phyloP scores from a whole-genome alignment of 2,329 filamentous ascomycete genomes.

The Trichophyton mentagrophytes region DNA sequence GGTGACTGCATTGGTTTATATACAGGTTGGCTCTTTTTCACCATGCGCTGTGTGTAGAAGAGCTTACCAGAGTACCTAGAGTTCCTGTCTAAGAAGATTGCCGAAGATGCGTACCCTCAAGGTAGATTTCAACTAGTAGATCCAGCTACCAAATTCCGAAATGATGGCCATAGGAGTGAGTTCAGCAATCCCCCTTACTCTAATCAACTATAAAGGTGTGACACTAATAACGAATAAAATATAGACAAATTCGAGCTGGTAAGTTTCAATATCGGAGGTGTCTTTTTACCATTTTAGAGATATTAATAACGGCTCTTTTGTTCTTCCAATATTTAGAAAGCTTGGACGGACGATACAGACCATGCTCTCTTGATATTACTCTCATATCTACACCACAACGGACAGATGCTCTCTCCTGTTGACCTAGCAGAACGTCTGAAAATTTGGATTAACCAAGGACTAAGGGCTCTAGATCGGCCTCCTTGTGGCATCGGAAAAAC shows the following conservation, averaged over 20 bases:
- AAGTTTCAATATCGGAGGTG: background rate
- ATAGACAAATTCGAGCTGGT: slow-evolving; percentile 24
- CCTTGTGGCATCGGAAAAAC: slow-evolving; percentile 39
- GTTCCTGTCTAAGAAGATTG: slow-evolving; percentile 11
- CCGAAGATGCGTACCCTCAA: slow-evolving; percentile 12
- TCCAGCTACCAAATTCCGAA: slow-evolving; percentile 12
- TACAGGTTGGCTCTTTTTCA: slow-evolving; percentile 23
- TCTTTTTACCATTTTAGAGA: background rate
- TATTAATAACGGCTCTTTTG: background rate
- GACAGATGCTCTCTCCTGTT: slow-evolving; percentile 23
- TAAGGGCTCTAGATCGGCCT: slow-evolving; percentile 35
- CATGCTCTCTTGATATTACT: slow-evolving; percentile 40
- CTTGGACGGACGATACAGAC: slow-evolving; percentile 46
- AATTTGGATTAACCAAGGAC: slow-evolving; percentile 38
- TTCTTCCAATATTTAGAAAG: slow-evolving; percentile 17
- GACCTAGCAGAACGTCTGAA: slow-evolving; percentile 37
- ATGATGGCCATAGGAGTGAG: slow-evolving; percentile 15
- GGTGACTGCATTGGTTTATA: slow-evolving; percentile 45
- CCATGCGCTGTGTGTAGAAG: background rate
- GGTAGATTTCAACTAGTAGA: slow-evolving; percentile 12
- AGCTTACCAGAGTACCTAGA: slow-evolving; percentile 5
- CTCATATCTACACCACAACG: slow-evolving; percentile 36
- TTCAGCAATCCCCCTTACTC: background rate
- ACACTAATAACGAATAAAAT: background rate
- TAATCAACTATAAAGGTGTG: background rate